Evolutionary conservation across 495 filamentous ascomycete species (phyloP).

Genomic region (Barbatosphaeria neglecta): DNA sequence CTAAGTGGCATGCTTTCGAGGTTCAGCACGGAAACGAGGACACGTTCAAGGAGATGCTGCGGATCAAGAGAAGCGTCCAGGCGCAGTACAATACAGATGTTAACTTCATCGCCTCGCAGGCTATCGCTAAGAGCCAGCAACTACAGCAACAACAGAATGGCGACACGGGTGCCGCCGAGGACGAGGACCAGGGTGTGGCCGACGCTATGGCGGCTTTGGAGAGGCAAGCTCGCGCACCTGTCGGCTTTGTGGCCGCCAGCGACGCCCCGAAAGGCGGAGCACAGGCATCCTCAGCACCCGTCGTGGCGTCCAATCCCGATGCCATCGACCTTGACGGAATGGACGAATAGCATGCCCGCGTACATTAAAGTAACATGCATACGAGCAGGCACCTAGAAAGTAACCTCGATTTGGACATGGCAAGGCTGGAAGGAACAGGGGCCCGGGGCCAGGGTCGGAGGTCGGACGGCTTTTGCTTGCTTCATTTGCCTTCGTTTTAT

Average conservation of each 20-base stretch:
- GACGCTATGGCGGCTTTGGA: constrained; percentile 92
- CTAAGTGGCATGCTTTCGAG: constrained; percentile 95
- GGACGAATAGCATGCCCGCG: too few relatives aligned
- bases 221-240: constrained; percentile 74
- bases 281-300: constrained; percentile 21
- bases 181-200: constrained; percentile 41
- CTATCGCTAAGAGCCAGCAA: constrained; percentile 69
- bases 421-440: too few relatives aligned
- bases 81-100: constrained; percentile 98
- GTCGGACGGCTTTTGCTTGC: too few relatives aligned
- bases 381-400: too few relatives aligned
- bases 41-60: constrained; percentile 98
- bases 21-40: constrained; percentile 97
- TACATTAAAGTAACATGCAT: too few relatives aligned
- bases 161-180: constrained; percentile 34
- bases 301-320: constrained; percentile 66
- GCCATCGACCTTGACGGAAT: constrained; percentile 73
- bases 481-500: too few relatives aligned
- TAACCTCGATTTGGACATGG: too few relatives aligned
- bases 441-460: too few relatives aligned
- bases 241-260: constrained; percentile 83
- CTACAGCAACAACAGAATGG: constrained; percentile 22
- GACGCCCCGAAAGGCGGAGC: constrained; percentile 68
- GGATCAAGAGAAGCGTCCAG: constrained; percentile 93
- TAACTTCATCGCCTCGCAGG: constrained; percentile 95